phyloP scores from a whole-genome alignment of 2,329 filamentous ascomycete genomes.

The Ramularia endophylla region DNA sequence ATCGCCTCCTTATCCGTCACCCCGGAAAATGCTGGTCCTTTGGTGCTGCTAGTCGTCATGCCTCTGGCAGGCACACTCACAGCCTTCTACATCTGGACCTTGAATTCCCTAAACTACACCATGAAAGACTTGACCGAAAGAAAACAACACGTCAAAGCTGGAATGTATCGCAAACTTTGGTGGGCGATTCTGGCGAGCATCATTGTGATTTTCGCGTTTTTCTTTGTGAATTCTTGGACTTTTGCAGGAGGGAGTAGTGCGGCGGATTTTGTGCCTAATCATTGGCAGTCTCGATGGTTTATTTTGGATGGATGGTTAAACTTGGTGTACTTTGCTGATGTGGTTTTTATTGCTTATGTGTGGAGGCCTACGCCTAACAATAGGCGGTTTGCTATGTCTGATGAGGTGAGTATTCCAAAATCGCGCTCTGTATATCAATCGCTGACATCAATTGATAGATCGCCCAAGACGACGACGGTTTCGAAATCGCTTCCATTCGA shows the following conservation, averaged over 20 bases:
- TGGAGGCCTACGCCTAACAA: constrained; percentile 98
- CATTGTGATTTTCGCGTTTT: constrained; percentile 93
- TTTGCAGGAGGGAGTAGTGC: constrained; percentile 67
- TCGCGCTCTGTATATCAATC: constrained; percentile 27
- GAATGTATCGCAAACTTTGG: constrained; percentile 98
- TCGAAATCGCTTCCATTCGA: constrained; percentile 89
- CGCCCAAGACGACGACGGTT: constrained; percentile 96
- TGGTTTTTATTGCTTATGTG: constrained; percentile 87
- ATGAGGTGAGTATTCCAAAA: constrained; percentile 60
- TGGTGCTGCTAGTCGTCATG: constrained; percentile 88
- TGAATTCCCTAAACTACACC: constrained; percentile 89
- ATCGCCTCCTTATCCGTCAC: constrained; percentile 83
- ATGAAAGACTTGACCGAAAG: constrained; percentile 94
- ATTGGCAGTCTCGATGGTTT: constrained; percentile 98
- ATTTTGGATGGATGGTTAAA: constrained; percentile 97
- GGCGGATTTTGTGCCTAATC: constrained; percentile 89
- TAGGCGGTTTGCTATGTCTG: constrained; percentile 95
- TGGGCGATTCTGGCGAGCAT: constrained; percentile 94
- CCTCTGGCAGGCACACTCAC: constrained; percentile 88
- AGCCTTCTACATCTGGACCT: constrained; percentile 97
- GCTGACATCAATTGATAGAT: constrained; percentile 46
- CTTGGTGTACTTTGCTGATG: constrained; percentile 89
- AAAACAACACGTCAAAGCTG: constrained; percentile 86
- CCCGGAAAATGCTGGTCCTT: constrained; percentile 80
- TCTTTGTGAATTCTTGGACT: constrained; percentile 96